Conservation (phyloP, 192 early-diverging fungal genomes). For the Irineochytrium annulatum region DNA sequence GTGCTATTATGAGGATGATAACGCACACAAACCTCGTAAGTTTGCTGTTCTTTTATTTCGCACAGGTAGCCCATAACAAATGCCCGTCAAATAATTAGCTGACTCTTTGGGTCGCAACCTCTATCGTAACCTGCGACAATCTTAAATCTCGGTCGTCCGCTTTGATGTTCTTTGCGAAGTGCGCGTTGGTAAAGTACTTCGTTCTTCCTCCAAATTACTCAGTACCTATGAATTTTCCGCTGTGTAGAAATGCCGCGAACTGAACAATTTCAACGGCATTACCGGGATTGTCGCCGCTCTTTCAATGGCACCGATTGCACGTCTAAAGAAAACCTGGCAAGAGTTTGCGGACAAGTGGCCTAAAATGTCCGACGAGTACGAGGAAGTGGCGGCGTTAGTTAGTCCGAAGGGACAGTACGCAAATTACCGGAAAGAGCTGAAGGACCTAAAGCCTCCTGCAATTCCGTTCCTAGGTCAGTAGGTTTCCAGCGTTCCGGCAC, state of each 20-base stretch:
- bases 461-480: slow-evolving; percentile 51
- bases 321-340: slow-evolving; percentile 55
- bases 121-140: slow-evolving; percentile 33
- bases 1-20: slow-evolving; percentile 45
- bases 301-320: slow-evolving; percentile 49
- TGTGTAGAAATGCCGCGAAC: slow-evolving; percentile 46
- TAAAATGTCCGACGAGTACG: slow-evolving; percentile 37
- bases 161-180: slow-evolving; percentile 42
- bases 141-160: slow-evolving; percentile 34
- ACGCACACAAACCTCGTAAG: slow-evolving; percentile 50
- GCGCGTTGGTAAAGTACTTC: slow-evolving; percentile 35
- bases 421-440: slow-evolving; percentile 52
- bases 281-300: slow-evolving; percentile 52
- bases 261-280: slow-evolving; percentile 56
- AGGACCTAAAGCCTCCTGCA: slow-evolving; percentile 42
- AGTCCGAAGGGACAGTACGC: slow-evolving; percentile 55
- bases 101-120: slow-evolving; percentile 42
- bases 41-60: neutral
- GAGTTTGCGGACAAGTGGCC: slow-evolving; percentile 37
- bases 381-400: slow-evolving; percentile 34
- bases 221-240: neutral
- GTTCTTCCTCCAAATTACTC: neutral
- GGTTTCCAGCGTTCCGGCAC: slow-evolving; percentile 6
- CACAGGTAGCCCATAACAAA: neutral
- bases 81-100: slow-evolving; percentile 20